These are phyloP conservation scores for Myriosclerotinia scirpicola DNA, from an alignment of 2,329 filamentous ascomycete species.

Conservation along the genomic window DNA sequence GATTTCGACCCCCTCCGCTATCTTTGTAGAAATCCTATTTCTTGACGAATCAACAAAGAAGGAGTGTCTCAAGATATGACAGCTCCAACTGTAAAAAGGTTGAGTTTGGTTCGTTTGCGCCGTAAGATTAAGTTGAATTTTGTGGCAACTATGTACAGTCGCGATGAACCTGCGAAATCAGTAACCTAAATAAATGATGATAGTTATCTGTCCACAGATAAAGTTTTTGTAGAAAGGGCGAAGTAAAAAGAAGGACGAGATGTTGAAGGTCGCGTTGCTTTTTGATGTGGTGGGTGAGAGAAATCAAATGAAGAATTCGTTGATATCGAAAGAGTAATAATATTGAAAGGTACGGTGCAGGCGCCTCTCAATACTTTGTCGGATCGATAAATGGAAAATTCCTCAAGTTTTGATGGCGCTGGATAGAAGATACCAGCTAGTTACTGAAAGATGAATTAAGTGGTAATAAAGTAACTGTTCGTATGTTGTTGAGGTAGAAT, in stretches of 20 bases:
- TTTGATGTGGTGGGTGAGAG: slow-evolving; percentile 9
- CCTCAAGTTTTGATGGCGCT: slow-evolving; percentile 24
- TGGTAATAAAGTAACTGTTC: slow-evolving; percentile 1
- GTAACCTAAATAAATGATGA: slow-evolving; percentile 15
- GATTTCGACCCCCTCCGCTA: slow-evolving; percentile 53
- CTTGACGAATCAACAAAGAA: slow-evolving; percentile 36
- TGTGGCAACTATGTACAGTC: slow-evolving; percentile 23
- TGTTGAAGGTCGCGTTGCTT: slow-evolving; percentile 15
- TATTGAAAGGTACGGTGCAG: slow-evolving; percentile 41
- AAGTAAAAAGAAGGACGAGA: slow-evolving; percentile 15
- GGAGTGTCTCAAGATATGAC: slow-evolving; percentile 42
- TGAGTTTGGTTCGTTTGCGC: slow-evolving; percentile 25
- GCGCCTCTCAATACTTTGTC: slow-evolving; percentile 36
- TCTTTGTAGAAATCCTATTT: slow-evolving; percentile 32
- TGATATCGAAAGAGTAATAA: slow-evolving; percentile 32
- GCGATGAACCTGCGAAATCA: slow-evolving; percentile 27
- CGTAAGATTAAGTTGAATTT: slow-evolving; percentile 13
- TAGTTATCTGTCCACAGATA: slow-evolving; percentile 24
- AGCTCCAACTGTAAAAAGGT: slow-evolving; percentile 34
- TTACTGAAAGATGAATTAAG: slow-evolving; percentile 21
- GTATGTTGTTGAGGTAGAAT: not conserved
- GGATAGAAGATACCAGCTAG: slow-evolving; percentile 30
- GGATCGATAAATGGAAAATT: slow-evolving; percentile 10
- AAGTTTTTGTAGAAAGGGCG: slow-evolving; percentile 7
- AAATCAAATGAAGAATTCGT: slow-evolving; percentile 25